A percentile compares a stretch with the other conserved stretches of the same genome.
phyloP scores from a whole-genome alignment of 106 monocot genomes.

The Acanthochlamys bracteata region DNA sequence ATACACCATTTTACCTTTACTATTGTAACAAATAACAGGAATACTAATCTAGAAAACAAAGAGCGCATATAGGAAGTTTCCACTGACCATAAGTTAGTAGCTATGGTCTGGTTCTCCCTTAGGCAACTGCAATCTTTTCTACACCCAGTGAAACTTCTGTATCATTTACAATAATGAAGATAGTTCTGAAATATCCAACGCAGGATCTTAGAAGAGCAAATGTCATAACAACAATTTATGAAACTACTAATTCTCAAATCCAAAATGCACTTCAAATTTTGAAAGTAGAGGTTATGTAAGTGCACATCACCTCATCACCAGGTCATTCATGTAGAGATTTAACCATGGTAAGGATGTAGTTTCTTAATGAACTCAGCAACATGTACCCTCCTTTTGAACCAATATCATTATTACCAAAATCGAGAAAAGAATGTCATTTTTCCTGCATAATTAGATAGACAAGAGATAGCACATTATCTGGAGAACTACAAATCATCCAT shows the following conservation, averaged over 20 bases:
- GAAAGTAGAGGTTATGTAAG: neutral
- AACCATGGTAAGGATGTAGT: constrained; percentile 83
- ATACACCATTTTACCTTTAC: neutral
- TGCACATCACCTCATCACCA: constrained; percentile 78
- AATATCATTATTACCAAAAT: constrained; percentile 95
- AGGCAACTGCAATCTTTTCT: constrained; percentile 87
- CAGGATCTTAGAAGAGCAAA: neutral
- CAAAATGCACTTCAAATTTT: neutral
- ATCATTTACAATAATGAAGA: constrained; percentile 4
- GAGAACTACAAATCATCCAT: neutral
- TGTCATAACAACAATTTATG: neutral
- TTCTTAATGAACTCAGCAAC: constrained; percentile 83
- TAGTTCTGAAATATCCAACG: neutral
- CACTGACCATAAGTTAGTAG: constrained; percentile 82
- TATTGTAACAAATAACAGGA: neutral
- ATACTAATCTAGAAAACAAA: neutral
- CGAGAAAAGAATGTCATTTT: constrained; percentile 78
- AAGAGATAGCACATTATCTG: too few species aligned
- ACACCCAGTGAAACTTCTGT: constrained; percentile 52
- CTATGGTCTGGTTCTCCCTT: constrained; percentile 78
- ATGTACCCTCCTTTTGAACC: constrained; percentile 81
- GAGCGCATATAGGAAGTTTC: neutral
- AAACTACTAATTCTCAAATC: neutral
- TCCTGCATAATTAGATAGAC: constrained; percentile 25
- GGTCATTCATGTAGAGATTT: constrained; percentile 98